These are phyloP conservation scores for Allium fistulosum DNA, from an alignment of 106 monocot genomes.

Conservation along the genomic window DNA sequence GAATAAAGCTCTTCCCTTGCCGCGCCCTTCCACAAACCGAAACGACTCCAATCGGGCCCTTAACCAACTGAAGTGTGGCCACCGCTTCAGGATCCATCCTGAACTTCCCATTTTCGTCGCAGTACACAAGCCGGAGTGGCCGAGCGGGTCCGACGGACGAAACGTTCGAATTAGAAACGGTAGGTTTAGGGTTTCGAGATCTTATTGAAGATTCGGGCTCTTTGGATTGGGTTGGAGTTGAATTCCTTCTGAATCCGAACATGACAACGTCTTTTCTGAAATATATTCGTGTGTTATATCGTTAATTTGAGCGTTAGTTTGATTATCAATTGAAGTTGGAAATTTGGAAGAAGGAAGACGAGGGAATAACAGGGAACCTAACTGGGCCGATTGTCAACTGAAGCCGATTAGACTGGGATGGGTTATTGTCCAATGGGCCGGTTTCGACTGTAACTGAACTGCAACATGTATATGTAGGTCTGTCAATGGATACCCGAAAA, in stretches of 20 bases:
- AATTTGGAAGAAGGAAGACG: too few relatives aligned
- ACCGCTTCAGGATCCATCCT: slow-evolving; percentile 95
- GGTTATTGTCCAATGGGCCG: too few relatives aligned
- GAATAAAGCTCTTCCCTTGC: slow-evolving; percentile 79
- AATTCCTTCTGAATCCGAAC: slow-evolving; percentile 6
- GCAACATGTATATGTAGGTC: too few relatives aligned
- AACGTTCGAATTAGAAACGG: slow-evolving; percentile 3
- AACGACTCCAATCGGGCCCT: slow-evolving; percentile 68
- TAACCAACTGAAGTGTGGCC: slow-evolving; percentile 78
- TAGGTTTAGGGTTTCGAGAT: slow-evolving; percentile 10
- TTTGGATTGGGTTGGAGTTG: slow-evolving; percentile 2
- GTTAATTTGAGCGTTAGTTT: too few relatives aligned
- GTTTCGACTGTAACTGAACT: too few relatives aligned
- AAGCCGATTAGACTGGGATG: too few relatives aligned
- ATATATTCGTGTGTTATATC: too few relatives aligned
- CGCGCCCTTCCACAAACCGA: slow-evolving; percentile 75
- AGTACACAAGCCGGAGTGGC: slow-evolving; percentile 63
- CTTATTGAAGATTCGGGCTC: not conserved
- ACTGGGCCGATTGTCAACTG: too few relatives aligned
- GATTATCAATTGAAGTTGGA: too few relatives aligned
- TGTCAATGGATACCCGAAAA: too few relatives aligned
- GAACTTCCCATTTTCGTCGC: slow-evolving; percentile 79
- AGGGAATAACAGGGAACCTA: too few relatives aligned
- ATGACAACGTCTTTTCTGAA: not conserved
- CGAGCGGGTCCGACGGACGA: slow-evolving; percentile 38